Base-by-base conservation (phyloP, 2,329 filamentous ascomycete species). In the Venturia aucupariae region DNA sequence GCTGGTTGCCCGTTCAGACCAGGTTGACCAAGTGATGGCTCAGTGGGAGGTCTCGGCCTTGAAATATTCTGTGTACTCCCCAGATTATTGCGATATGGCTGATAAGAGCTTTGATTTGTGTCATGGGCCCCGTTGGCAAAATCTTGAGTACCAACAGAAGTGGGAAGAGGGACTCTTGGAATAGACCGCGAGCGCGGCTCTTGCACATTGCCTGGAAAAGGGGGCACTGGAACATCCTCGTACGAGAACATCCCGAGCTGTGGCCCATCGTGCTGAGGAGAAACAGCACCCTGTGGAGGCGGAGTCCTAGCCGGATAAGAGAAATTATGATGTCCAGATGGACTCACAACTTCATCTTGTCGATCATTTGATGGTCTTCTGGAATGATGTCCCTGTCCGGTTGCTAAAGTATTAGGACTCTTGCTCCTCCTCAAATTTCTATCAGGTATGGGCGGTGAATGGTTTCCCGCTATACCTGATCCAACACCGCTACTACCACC, bases 281-380 rank as follows among this genome's bases (percentile, higher is more conserved):
- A 41, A 22, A 41, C 59, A 27, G 59, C 35, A 41, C 17, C 59
- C 22, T 41, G 35, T 27, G 59, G 38, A 15, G 59, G 59, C 24
- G 62, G 35, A n/a, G 42, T 24, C 35, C 62, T 63, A 8, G 41
- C 62, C 19, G 62, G 62, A 41, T 63, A 63, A 17, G 62, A 63
- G 32, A 63, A 63, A 19, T 63, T 63, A 5, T 63, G 62, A 38
- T 41, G 62, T 51, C 41, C 35, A 42, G 60, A 30, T 27, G 48
- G 41, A 17, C 42, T 38, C 27, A 44, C 30, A 46, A 15, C 46
- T 19, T 27, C 62, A 41, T 46, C 32, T 11, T 59, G 35, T 19
- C 35, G 17, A 13, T 38, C 35, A 7, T 57, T 32, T 10, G 46
- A 38, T 5, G 44, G n/a, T 17, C 38, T 32, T 57, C 51, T 57